Conservation (phyloP, 257 asterid genomes). For the Solanum clarkiae region DNA sequence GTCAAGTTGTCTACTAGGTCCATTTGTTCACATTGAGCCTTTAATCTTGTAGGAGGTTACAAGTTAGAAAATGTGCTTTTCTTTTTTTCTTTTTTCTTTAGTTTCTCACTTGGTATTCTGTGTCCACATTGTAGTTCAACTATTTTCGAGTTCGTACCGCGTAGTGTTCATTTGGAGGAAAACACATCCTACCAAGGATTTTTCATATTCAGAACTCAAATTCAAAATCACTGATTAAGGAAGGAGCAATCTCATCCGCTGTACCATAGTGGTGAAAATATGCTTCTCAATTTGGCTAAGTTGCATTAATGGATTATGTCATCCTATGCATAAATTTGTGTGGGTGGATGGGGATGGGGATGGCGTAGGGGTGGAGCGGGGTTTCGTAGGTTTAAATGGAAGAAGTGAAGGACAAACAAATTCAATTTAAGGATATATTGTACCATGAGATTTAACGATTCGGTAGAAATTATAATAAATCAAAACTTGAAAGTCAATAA, state of each 20-base stretch:
- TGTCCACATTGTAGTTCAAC: no score
- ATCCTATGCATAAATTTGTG: not conserved
- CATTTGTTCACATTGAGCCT: not conserved
- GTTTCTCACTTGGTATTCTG: no score
- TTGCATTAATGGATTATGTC: not conserved
- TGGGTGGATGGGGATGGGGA: no score
- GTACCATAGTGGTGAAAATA: not conserved
- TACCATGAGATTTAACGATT: not conserved
- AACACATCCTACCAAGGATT: no score
- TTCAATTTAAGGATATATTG: not conserved
- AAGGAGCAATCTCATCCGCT: no score
- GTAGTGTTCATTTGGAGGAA: no score
- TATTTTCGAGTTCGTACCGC: no score
- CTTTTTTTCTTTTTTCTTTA: no score
- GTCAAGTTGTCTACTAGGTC: not conserved
- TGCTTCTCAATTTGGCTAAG: not conserved
- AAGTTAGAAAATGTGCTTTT: not conserved
- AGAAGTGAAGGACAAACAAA: not conserved
- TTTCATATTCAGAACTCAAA: no score
- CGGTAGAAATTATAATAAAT: rapidly evolving
- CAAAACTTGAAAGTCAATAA: not conserved
- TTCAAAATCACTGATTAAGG: no score
- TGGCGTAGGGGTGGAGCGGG: not conserved
- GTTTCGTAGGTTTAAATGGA: not conserved
- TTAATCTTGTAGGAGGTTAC: not conserved